Evolutionary conservation across 805 yeast species (phyloP), one percentile per base, ranked within the genome.

Genomic region (Schizosaccharomyces osmophilus): DNA sequence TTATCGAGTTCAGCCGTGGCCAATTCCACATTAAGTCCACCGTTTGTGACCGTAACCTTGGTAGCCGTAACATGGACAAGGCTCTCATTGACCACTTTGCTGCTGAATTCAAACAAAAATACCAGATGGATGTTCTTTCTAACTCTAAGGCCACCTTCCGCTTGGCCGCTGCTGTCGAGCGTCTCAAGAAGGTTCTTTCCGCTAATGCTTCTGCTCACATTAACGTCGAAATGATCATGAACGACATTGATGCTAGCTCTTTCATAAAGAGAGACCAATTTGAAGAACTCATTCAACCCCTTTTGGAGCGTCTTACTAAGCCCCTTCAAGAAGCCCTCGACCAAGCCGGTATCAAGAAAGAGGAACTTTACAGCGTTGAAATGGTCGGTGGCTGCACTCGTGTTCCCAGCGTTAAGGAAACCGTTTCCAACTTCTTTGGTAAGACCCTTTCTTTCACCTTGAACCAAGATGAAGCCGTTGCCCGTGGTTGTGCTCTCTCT

Each of bases 391-490:
- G 99, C 68, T 85, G 95, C 73, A 86, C 97, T 68, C 88, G 99
- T 80, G 95, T 93, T 67, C 99, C 99, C 72, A 76, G 85, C 62
- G 78, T 93, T 72, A 93, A 93, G 80, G 80, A 83, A 68, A 84
- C 80, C 71, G 79, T 93, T 68, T 68, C 84, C 68, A 85, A 83
- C 71, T 78, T 85, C 66, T 87, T 93, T 72, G 86, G 86, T 73
- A 85, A 85, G 77, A 83, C 77, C 69, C 78, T 93, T 72, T 86
- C 96, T 51, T 85, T 85, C 78, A 94, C 97, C 68, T 82, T 94
- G 76, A 93, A 93, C 81, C 97, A 89, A 78, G 99, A 93, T 73
- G 99, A 93, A 80, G 96, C 98, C 65, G 85, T 90, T 73, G 97
- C 98, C 62, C 87, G 90, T 75, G 99, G 99, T 78, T 95, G 95